Conservation (phyloP, 2,329 filamentous ascomycete species). For the Xylaria digitata region DNA sequence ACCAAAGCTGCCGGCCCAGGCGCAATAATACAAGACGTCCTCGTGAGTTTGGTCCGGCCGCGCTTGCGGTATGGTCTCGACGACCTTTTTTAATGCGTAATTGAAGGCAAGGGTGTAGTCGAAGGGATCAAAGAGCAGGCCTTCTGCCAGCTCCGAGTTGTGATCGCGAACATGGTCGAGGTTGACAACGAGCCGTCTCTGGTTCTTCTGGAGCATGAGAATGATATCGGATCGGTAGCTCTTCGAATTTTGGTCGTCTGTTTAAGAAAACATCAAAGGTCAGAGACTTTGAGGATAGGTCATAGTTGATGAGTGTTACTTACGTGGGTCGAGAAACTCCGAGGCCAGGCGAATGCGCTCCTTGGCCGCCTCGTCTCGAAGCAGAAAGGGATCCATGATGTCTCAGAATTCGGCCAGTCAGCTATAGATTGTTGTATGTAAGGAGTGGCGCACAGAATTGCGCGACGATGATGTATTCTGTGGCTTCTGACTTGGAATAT, state of each 20-base stretch:
- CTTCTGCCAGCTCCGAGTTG: conserved; percentile 81
- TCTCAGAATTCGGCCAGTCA: conserved; percentile 24
- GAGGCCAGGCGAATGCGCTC: conserved; percentile 88
- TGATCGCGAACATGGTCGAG: conserved; percentile 93
- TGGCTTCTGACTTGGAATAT: conserved; percentile 10
- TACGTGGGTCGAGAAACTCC: conserved; percentile 95
- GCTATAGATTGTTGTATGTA: not conserved
- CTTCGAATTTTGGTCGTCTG: conserved; percentile 65
- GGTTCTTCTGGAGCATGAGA: conserved; percentile 75
- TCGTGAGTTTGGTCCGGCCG: conserved; percentile 79
- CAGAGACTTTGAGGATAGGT: not conserved
- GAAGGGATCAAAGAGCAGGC: conserved; percentile 85
- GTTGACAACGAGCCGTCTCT: conserved; percentile 75
- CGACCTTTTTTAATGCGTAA: conserved; percentile 86
- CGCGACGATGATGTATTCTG: not conserved
- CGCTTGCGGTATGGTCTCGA: conserved; percentile 80
- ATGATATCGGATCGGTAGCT: conserved; percentile 94
- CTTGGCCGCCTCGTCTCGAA: conserved; percentile 85
- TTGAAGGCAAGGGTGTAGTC: conserved; percentile 91
- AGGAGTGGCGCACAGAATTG: not conserved
- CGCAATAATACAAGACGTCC: conserved; percentile 92
- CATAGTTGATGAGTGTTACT: conserved; percentile 48
- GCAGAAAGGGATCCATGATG: conserved; percentile 77
- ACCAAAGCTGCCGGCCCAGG: conserved; percentile 96
- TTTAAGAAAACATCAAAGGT: conserved; percentile 1